phyloP scores from a whole-genome alignment of 2,329 filamentous ascomycete genomes.

The Pseudogymnoascus sp. region DNA sequence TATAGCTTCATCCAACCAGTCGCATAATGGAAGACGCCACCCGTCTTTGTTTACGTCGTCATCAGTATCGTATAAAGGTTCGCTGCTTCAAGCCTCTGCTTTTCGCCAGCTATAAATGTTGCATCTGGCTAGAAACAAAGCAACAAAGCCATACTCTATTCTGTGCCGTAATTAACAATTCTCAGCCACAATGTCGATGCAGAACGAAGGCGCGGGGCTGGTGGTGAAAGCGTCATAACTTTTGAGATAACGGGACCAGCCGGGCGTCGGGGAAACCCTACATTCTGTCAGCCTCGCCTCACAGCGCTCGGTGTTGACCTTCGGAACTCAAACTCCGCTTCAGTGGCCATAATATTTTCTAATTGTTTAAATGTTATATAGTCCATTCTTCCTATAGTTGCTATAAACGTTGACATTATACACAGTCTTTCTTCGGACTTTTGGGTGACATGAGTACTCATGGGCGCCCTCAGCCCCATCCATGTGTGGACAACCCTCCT shows the following conservation, averaged over 20 bases:
- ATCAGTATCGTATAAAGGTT: neutral
- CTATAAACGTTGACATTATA: neutral
- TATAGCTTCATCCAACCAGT: neutral
- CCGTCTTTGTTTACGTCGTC: neutral
- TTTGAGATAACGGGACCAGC: neutral
- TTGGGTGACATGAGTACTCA: neutral
- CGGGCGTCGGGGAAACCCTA: slow-evolving; percentile 1
- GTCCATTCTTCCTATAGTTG: neutral
- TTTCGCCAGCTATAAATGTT: neutral
- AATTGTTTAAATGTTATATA: neutral
- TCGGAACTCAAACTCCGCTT: neutral
- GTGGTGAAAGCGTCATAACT: neutral
- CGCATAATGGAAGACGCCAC: neutral
- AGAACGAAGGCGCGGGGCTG: neutral
- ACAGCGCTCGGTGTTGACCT: neutral
- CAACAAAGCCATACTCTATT: neutral
- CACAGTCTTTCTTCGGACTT: neutral
- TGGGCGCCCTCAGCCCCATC: neutral
- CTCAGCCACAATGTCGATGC: neutral
- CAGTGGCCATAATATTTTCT: neutral
- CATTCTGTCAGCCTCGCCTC: neutral
- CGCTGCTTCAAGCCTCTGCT: too few relatives aligned
- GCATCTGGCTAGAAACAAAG: neutral
- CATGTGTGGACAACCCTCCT: neutral
- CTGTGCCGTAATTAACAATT: neutral